Conservation (phyloP, 139 green algal species). For the Ostreobium quekettii region DNA sequence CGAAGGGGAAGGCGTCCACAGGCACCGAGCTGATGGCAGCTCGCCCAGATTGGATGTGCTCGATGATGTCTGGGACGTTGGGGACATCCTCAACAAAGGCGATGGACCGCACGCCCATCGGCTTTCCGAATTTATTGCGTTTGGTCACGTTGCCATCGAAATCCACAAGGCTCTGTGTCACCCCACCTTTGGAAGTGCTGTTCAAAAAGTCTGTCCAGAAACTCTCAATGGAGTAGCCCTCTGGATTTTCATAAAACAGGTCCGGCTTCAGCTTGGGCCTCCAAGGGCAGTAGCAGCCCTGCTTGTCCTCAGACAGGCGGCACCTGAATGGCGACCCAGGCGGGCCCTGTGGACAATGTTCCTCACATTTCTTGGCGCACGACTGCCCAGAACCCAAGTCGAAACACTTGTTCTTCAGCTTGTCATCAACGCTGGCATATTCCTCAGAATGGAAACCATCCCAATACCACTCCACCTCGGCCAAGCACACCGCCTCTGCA, state of each 20-base stretch:
- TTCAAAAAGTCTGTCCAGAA: conserved; percentile 19
- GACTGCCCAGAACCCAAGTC: not conserved
- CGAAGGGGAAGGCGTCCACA: not conserved
- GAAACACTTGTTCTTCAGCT: not conserved
- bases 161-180: not conserved
- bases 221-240: conserved; percentile 10
- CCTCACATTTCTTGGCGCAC: not conserved
- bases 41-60: too few relatives aligned
- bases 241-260: conserved; percentile 16
- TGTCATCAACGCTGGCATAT: not conserved
- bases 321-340: not conserved
- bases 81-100: conserved; percentile 12
- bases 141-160: conserved; percentile 8
- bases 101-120: not conserved
- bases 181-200: conserved; percentile 1
- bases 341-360: conserved; percentile 12
- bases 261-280: not conserved
- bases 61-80: not conserved
- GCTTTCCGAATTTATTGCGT: not conserved
- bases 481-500: conserved; percentile 11
- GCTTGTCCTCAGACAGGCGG: not conserved
- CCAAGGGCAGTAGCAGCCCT: conserved; percentile 7
- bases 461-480: conserved; percentile 15
- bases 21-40: not conserved
- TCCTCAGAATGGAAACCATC: conserved; percentile 12